Evolutionary conservation across 441 rosid species (phyloP).

Genomic region (Rhodomyrtus psidioides): DNA sequence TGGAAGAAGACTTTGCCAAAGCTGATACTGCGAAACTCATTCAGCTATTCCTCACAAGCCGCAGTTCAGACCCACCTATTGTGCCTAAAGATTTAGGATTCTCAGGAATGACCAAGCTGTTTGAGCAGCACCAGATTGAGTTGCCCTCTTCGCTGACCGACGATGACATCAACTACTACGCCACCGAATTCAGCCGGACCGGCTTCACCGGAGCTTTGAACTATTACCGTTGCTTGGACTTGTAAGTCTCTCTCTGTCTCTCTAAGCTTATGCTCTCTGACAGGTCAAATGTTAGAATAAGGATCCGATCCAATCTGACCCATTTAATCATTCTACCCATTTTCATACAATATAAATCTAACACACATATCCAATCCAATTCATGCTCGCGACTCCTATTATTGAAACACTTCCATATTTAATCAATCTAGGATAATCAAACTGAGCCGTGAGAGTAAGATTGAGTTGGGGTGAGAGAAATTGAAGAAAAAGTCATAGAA

Average conservation of each 20-base stretch:
- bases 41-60: slow-evolving; percentile 23
- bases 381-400: no score
- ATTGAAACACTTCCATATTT: no score
- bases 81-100: slow-evolving; percentile 42
- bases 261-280: background rate
- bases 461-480: no score
- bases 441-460: no score
- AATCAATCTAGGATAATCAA: no score
- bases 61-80: slow-evolving; percentile 33
- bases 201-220: slow-evolving; percentile 69
- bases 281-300: background rate
- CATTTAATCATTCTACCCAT: no score
- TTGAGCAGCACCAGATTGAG: background rate
- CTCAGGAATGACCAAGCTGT: slow-evolving; percentile 24
- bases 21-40: slow-evolving; percentile 36
- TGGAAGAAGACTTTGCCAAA: slow-evolving; percentile 50
- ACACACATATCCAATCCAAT: no score
- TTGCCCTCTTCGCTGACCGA: slow-evolving; percentile 60
- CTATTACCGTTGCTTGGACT: slow-evolving; percentile 52
- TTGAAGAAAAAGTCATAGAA: no score
- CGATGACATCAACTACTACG: slow-evolving; percentile 38
- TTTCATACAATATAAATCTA: no score
- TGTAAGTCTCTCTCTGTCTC: slow-evolving; percentile 25
- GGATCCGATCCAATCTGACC: no score
- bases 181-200: slow-evolving; percentile 30